A percentile compares a stretch with the other conserved stretches of the same genome.
These are phyloP conservation scores for Abrus precatorius DNA, from an alignment of 306 rosid species.

Conservation along the genomic window DNA sequence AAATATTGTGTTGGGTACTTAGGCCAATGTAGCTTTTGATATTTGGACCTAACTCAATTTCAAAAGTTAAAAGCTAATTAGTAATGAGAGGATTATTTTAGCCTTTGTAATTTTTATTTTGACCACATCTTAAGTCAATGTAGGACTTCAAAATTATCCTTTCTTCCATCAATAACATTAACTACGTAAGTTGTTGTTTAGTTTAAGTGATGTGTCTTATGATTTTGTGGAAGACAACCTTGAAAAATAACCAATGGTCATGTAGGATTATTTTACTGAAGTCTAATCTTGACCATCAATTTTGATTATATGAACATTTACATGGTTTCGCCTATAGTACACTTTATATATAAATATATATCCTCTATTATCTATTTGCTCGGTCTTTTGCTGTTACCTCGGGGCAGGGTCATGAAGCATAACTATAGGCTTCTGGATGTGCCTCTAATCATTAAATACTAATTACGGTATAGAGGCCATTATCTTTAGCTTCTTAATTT, in stretches of 20 bases:
- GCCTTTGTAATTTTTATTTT: no score
- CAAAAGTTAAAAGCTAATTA: no score
- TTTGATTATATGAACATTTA: no score
- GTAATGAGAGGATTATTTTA: no score
- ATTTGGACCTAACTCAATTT: no score
- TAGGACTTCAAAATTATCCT: background rate
- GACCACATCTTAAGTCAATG: no score
- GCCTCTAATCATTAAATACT: conserved; percentile 37
- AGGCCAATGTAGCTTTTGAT: background rate
- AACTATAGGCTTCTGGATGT: conserved; percentile 18
- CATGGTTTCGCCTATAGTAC: no score
- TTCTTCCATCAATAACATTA: conserved; percentile 1
- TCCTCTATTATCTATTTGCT: conserved; percentile 48
- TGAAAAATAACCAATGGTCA: background rate
- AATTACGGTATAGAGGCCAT: conserved; percentile 45
- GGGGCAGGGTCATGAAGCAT: background rate
- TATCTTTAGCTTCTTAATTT: conserved; percentile 38
- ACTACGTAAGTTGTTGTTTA: conserved; percentile 6
- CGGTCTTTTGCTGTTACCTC: conserved; percentile 46
- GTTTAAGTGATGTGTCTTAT: background rate
- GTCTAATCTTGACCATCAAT: no score
- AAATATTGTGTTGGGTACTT: background rate
- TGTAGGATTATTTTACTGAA: background rate
- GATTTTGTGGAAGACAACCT: background rate
- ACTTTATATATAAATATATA: background rate